Conservation (phyloP, 768 basidiomycete genomes). For the Phlebiopsis flavidoalba region DNA sequence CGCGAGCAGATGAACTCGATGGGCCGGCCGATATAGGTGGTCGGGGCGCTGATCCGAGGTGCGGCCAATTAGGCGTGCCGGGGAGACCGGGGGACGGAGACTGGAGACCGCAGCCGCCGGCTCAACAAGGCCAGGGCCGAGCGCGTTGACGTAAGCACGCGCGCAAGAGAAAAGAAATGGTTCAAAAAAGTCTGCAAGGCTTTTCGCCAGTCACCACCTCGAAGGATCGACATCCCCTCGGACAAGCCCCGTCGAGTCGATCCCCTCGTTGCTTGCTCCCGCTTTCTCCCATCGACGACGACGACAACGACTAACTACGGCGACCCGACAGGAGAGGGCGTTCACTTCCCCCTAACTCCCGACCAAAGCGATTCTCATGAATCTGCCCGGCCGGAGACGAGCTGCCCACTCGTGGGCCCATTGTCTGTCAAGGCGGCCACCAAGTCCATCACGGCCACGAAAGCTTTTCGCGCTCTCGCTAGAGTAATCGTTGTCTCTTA, state of each 20-base stretch:
- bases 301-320: constrained; percentile 38
- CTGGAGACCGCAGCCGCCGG: not conserved
- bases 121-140: not conserved
- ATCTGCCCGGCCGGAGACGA: constrained; percentile 23
- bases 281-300: constrained; percentile 32
- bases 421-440: constrained; percentile 13
- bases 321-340: constrained; percentile 26
- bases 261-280: constrained; percentile 32
- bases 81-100: not conserved
- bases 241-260: constrained; percentile 29
- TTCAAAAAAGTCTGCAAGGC: constrained; percentile 11
- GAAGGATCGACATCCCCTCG: constrained; percentile 38
- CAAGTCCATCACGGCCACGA: constrained; percentile 9
- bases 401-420: constrained; percentile 9
- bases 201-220: constrained; percentile 24
- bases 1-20: constrained; percentile 2
- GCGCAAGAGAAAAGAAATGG: constrained; percentile 4
- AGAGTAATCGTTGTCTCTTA: constrained; percentile 17
- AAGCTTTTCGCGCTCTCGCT: constrained; percentile 16
- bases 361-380: constrained; percentile 21
- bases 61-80: not conserved
- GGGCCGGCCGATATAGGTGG: not conserved
- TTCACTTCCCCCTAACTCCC: constrained; percentile 17
- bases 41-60: not conserved
- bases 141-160: constrained; percentile 20